Evolutionary conservation across 495 filamentous ascomycete species (phyloP).

Genomic region (Xylaria curta): DNA sequence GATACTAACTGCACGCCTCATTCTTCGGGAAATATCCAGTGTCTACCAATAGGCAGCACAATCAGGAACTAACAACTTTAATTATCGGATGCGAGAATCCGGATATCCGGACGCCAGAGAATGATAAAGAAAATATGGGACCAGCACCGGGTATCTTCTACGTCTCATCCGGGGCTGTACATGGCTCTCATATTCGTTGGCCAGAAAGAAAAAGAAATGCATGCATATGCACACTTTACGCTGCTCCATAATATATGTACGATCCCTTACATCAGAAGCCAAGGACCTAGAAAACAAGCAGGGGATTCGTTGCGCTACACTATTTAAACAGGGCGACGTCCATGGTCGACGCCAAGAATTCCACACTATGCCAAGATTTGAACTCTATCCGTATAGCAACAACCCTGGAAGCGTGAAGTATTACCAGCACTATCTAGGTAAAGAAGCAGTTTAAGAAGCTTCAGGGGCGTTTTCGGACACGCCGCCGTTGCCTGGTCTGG

Average conservation of each 20-base stretch:
- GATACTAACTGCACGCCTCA: conserved; percentile 21
- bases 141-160: conserved; percentile 15
- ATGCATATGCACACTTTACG: conserved; percentile 19
- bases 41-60: conserved; percentile 9
- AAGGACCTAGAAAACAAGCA: conserved; percentile 12
- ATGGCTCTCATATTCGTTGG: not conserved
- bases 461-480: not conserved
- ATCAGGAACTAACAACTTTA: conserved; percentile 14
- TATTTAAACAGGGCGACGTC: conserved; percentile 4
- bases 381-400: not conserved
- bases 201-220: conserved; percentile 6
- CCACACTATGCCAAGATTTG: not conserved
- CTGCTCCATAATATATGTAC: conserved; percentile 23
- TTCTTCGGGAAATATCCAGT: conserved; percentile 5
- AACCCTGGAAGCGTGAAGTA: not conserved
- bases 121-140: not conserved
- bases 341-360: not conserved
- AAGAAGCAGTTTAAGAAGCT: not conserved
- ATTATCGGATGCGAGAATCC: conserved; percentile 23
- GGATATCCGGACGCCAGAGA: conserved; percentile 20
- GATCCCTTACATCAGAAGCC: conserved; percentile 22
- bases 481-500: not conserved
- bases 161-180: conserved; percentile 17
- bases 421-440: not conserved
- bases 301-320: not conserved